These are phyloP conservation scores for Candida chilensis DNA, from an alignment of 805 yeast genomes.

Conservation along the genomic window DNA sequence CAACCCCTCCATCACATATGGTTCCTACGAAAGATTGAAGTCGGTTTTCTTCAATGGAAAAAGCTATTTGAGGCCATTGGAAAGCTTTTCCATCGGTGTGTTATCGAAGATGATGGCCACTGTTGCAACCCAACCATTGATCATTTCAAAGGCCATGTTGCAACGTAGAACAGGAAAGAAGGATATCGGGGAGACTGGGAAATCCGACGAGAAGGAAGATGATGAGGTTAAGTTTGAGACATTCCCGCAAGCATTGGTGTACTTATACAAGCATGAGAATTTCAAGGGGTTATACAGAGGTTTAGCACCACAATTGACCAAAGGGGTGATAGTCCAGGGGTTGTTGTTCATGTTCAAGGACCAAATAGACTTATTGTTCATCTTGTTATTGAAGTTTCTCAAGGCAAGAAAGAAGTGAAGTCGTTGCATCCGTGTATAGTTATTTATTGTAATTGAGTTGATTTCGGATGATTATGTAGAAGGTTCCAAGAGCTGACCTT, in stretches of 20 bases:
- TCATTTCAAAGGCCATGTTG: slow-evolving; percentile 75
- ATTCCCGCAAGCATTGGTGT: slow-evolving; percentile 55
- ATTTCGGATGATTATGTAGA: too few species aligned
- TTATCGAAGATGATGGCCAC: slow-evolving; percentile 76
- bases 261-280: slow-evolving; percentile 59
- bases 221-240: slow-evolving; percentile 32
- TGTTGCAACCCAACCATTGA: slow-evolving; percentile 72
- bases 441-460: too few species aligned
- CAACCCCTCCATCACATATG: slow-evolving; percentile 84
- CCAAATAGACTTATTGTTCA: slow-evolving; percentile 37
- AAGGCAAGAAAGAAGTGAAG: slow-evolving; percentile 9
- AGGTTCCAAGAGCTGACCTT: slow-evolving; percentile 4
- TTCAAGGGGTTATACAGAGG: slow-evolving; percentile 68
- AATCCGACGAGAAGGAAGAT: slow-evolving; percentile 14
- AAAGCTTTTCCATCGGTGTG: slow-evolving; percentile 71
- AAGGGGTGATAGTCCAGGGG: slow-evolving; percentile 82
- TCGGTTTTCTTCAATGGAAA: slow-evolving; percentile 32
- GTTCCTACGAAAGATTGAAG: slow-evolving; percentile 64
- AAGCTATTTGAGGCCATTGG: slow-evolving; percentile 42
- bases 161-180: slow-evolving; percentile 47
- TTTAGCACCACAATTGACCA: slow-evolving; percentile 65
- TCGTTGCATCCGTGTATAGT: too few species aligned
- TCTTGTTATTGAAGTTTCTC: slow-evolving; percentile 18
- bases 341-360: slow-evolving; percentile 75
- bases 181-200: slow-evolving; percentile 4